These are phyloP conservation scores for Kalanchoe fedtschenkoi DNA, from an alignment of 164 flowering plant species.

Conservation along the genomic window DNA sequence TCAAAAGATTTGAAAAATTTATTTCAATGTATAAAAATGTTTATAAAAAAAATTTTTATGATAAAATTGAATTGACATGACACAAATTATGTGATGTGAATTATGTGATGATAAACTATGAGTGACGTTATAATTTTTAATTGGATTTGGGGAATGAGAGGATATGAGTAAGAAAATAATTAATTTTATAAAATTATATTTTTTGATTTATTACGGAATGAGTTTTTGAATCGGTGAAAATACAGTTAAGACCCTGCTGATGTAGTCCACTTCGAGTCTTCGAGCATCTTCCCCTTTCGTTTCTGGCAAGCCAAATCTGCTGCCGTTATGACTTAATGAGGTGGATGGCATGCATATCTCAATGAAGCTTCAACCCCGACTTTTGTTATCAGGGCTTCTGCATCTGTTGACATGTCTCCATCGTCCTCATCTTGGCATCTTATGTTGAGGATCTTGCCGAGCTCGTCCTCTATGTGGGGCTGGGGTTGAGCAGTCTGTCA, in stretches of 20 bases:
- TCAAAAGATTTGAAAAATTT: too few species aligned
- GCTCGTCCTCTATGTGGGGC: slow-evolving; percentile 76
- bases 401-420: slow-evolving; percentile 86
- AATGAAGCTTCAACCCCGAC: slow-evolving; percentile 48
- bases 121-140: too few species aligned
- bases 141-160: too few species aligned
- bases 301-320: slow-evolving; percentile 81
- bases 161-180: too few species aligned
- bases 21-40: too few species aligned
- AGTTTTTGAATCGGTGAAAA: too few species aligned
- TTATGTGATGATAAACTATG: too few species aligned
- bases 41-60: too few species aligned
- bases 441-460: slow-evolving; percentile 69
- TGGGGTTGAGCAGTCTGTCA: slow-evolving; percentile 78
- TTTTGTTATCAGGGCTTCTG: slow-evolving; percentile 47
- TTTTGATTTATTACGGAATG: too few species aligned
- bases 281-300: slow-evolving; percentile 73
- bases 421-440: slow-evolving; percentile 93
- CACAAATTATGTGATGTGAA: too few species aligned
- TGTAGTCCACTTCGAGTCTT: slow-evolving; percentile 78
- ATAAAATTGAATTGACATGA: too few species aligned
- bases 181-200: too few species aligned
- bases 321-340: slow-evolving; percentile 73
- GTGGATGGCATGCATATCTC: slow-evolving; percentile 84
- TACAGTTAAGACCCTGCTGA: slow-evolving; percentile 68